Evolutionary conservation across 2,329 filamentous ascomycete species (phyloP).

Genomic region (Scytalidium sp.): DNA sequence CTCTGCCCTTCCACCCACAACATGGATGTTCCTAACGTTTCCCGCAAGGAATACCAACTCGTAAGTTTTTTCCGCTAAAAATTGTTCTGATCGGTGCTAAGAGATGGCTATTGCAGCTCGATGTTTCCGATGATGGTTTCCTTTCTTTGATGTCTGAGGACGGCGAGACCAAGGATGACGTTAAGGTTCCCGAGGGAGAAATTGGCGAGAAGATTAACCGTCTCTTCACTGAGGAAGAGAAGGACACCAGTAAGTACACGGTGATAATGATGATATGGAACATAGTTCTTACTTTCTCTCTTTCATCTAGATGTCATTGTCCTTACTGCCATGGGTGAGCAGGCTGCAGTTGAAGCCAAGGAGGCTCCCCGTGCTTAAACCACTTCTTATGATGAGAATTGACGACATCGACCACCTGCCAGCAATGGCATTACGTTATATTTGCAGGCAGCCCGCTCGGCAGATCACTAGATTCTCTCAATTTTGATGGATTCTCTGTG

Average conservation of each 20-base stretch:
- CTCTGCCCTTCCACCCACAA: conserved; percentile 96
- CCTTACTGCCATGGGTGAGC: conserved; percentile 94
- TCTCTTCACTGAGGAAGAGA: conserved; percentile 79
- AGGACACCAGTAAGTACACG: conserved; percentile 80
- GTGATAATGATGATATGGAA: conserved; percentile 8
- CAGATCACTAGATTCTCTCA: conserved; percentile 12
- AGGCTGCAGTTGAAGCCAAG: conserved; percentile 89
- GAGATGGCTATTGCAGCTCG: conserved; percentile 56
- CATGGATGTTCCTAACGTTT: conserved; percentile 97
- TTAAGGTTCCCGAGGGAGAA: conserved; percentile 88
- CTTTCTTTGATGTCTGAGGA: conserved; percentile 89
- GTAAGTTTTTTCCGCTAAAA: conserved; percentile 53
- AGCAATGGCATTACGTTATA: conserved; percentile 22
- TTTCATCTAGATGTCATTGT: conserved; percentile 73
- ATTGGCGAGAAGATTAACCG: conserved; percentile 81
- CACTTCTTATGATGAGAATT: conserved; percentile 12
- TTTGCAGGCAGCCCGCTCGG: conserved; percentile 16
- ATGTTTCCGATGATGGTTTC: conserved; percentile 92
- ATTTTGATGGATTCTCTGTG: conserved; percentile 23
- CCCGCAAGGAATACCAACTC: conserved; percentile 87
- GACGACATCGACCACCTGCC: conserved; percentile 26
- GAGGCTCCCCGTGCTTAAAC: conserved; percentile 62
- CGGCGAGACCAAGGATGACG: conserved; percentile 89
- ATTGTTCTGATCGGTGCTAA: conserved; percentile 1
- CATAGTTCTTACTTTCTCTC: conserved; percentile 12